Evolutionary conservation across 257 asterid species (phyloP).

Genomic region (Cynanchum wilfordii): DNA sequence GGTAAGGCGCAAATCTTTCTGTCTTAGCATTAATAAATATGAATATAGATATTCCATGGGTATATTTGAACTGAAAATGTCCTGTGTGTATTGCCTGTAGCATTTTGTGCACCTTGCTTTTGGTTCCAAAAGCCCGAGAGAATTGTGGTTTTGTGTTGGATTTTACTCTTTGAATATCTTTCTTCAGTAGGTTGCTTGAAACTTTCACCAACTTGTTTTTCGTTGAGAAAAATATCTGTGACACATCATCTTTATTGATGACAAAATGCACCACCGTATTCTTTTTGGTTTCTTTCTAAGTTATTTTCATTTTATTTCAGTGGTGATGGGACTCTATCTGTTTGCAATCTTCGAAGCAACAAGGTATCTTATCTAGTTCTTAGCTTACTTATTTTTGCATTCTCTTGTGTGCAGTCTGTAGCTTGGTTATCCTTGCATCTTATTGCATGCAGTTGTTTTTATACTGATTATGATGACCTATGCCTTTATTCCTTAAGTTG

Average conservation of each 20-base stretch:
- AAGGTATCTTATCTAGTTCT: constrained; percentile 41
- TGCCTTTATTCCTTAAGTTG: not conserved
- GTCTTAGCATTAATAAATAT: not conserved
- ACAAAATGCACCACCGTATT: not conserved
- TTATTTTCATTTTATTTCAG: constrained; percentile 29
- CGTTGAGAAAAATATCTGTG: not conserved
- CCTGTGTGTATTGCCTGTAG: not conserved
- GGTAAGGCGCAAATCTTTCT: constrained; percentile 32
- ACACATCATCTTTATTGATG: not conserved
- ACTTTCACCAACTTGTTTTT: not conserved
- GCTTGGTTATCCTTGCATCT: constrained; percentile 11
- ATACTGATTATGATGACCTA: not conserved
- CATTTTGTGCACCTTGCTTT: not conserved
- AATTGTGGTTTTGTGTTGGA: not conserved
- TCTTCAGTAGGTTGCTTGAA: not conserved
- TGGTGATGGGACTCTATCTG: constrained; percentile 92
- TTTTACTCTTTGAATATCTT: not conserved
- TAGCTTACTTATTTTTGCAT: constrained; percentile 11
- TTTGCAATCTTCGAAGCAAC: constrained; percentile 87
- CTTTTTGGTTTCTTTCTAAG: constrained; percentile 15
- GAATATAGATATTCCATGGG: not conserved
- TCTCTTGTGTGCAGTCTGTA: not conserved
- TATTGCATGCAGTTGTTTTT: not conserved
- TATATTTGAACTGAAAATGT: not conserved
- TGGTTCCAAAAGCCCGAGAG: not conserved